phyloP scores from a whole-genome alignment of 2,329 filamentous ascomycete species.

The Pseudogymnoascus sp. region DNA sequence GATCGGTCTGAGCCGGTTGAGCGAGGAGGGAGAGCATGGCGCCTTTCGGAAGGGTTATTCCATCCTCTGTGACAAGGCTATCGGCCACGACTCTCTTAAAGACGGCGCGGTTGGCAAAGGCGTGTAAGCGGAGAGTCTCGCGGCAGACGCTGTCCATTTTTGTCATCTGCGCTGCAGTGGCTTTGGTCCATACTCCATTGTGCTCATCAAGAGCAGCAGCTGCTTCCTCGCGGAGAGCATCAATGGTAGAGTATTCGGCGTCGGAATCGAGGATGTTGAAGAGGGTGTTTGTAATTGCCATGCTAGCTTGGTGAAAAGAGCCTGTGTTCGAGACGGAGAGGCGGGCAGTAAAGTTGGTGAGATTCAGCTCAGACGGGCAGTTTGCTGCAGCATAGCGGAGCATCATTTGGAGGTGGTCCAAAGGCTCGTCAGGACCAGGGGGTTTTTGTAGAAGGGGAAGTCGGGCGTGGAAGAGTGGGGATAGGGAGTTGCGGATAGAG shows the following conservation, averaged over 20 bases:
- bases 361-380: conserved; percentile 31
- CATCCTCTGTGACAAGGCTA: conserved; percentile 29
- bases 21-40: conserved; percentile 26
- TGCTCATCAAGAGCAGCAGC: conserved; percentile 25
- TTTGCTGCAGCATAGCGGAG: conserved; percentile 33
- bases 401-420: conserved; percentile 38
- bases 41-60: conserved; percentile 37
- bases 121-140: conserved; percentile 36
- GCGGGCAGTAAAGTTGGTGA: conserved; percentile 17
- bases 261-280: conserved; percentile 33
- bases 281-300: conserved; percentile 35
- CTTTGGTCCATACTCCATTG: conserved; percentile 34
- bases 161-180: conserved; percentile 31
- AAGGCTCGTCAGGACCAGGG: conserved; percentile 22
- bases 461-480: conserved; percentile 19
- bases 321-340: conserved; percentile 23
- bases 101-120: conserved; percentile 24
- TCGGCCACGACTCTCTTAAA: conserved; percentile 25
- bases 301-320: conserved; percentile 31
- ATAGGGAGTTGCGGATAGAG: conserved; percentile 19
- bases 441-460: conserved; percentile 24
- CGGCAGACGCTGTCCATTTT: conserved; percentile 36
- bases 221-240: conserved; percentile 33
- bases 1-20: conserved; percentile 20
- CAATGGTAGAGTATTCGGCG: conserved; percentile 32